Conservation (phyloP, 2,329 filamentous ascomycete species). For the Pleurostoma richardsiae region DNA sequence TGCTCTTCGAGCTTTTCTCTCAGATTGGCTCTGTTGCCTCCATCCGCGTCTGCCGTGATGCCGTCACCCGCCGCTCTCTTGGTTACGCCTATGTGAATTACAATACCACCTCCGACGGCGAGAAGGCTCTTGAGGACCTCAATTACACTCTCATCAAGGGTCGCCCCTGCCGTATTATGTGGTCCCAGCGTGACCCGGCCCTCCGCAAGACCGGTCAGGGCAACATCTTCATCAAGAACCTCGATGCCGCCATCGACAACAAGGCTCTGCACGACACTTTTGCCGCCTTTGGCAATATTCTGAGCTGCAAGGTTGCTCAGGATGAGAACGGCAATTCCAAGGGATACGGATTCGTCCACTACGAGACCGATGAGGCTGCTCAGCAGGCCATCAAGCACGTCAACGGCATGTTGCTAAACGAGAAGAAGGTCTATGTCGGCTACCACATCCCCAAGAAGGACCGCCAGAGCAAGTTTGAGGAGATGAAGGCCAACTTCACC, state of each 20-base stretch:
- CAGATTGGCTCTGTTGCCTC: slow-evolving; percentile 98
- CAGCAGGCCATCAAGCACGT: slow-evolving; percentile 98
- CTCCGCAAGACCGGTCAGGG: slow-evolving; percentile 98
- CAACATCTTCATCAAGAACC: slow-evolving; percentile 99
- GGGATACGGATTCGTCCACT: slow-evolving; percentile 98
- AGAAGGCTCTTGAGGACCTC: slow-evolving; percentile 97
- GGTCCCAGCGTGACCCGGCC: slow-evolving; percentile 98
- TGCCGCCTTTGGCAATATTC: slow-evolving; percentile 96
- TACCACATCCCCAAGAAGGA: slow-evolving; percentile 99
- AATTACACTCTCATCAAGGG: slow-evolving; percentile 99
- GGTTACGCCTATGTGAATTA: slow-evolving; percentile 99
- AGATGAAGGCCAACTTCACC: slow-evolving; percentile 99
- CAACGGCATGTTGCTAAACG: slow-evolving; percentile 98
- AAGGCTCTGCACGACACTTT: slow-evolving; percentile 99
- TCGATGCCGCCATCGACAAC: slow-evolving; percentile 98
- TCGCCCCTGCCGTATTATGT: slow-evolving; percentile 99
- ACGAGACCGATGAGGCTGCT: slow-evolving; percentile 97
- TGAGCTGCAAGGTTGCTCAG: slow-evolving; percentile 99
- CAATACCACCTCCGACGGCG: slow-evolving; percentile 93
- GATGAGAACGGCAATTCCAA: slow-evolving; percentile 96
- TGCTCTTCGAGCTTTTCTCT: slow-evolving; percentile 99
- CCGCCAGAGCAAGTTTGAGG: slow-evolving; percentile 99
- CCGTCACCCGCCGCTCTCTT: slow-evolving; percentile 95
- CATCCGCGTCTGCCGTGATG: slow-evolving; percentile 98
- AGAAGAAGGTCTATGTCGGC: slow-evolving; percentile 99